A percentile compares a stretch with the other conserved stretches of the same genome.
phyloP scores from a whole-genome alignment of 495 filamentous ascomycete genomes.

The Choiromyces venosus region DNA sequence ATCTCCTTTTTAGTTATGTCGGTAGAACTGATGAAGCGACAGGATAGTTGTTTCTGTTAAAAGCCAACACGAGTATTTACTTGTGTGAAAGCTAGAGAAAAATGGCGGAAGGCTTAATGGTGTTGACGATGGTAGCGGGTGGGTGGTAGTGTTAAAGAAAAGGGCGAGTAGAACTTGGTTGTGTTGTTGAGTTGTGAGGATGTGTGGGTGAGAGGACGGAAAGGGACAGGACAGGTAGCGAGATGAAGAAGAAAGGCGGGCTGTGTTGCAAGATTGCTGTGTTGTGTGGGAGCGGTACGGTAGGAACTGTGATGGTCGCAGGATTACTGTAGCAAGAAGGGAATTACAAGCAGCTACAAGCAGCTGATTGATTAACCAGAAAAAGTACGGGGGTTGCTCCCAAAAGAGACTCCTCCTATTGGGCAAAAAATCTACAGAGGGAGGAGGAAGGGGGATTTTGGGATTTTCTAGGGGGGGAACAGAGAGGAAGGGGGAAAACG shows the following conservation, averaged over 20 bases:
- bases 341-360: neutral
- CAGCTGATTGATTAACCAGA: constrained; percentile 20
- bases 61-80: neutral
- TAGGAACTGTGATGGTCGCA: neutral
- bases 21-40: neutral
- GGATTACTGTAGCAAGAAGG: neutral
- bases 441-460: neutral
- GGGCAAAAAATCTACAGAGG: neutral
- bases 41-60: neutral
- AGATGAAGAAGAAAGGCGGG: neutral
- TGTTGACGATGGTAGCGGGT: constrained; percentile 21
- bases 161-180: constrained; percentile 13
- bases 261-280: neutral
- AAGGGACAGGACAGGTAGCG: neutral
- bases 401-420: neutral
- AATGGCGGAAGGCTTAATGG: constrained; percentile 22
- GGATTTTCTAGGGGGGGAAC: neutral
- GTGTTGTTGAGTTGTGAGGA: neutral
- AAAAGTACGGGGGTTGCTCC: neutral
- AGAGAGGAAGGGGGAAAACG: neutral
- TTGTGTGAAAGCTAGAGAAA: neutral
- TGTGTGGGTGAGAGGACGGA: neutral
- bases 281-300: neutral
- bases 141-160: constrained; percentile 25
- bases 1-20: neutral